Evolutionary conservation across 1,284 basidiomycete genomes (phyloP).

Genomic region (Sporisorium scitamineum): DNA sequence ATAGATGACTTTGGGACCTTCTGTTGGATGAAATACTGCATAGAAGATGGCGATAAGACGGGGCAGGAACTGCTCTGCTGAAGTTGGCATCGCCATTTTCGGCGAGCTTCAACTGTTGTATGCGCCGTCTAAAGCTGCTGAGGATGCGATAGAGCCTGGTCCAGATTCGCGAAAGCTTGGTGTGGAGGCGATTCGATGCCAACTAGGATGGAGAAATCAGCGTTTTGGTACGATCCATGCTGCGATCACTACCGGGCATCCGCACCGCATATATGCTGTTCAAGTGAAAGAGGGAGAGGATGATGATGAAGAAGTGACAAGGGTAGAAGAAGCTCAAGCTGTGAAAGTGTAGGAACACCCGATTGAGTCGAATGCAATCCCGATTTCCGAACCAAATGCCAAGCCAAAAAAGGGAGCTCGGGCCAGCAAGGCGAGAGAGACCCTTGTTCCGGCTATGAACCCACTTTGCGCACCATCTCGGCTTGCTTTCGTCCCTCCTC

Average conservation of each 20-base stretch:
- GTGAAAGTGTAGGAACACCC: background rate
- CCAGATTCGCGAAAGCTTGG: background rate
- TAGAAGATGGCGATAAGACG: constrained; percentile 88
- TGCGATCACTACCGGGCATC: background rate
- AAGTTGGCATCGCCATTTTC: constrained; percentile 43
- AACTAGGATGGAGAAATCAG: background rate
- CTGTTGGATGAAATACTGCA: constrained; percentile 82
- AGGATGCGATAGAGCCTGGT: background rate
- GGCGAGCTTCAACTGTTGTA: background rate
- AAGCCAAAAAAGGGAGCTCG: constrained; percentile 9
- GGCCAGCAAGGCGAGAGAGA: background rate
- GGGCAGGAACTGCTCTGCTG: constrained; percentile 67
- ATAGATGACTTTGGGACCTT: constrained; percentile 86
- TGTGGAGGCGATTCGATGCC: background rate
- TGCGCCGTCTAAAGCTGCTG: background rate
- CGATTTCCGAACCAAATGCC: background rate
- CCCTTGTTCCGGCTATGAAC: background rate
- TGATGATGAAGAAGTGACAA: constrained; percentile 1
- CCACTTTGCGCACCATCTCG: too few species aligned
- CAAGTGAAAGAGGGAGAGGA: too few species aligned
- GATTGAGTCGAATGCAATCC: background rate
- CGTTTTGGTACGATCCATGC: background rate
- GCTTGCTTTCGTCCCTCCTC: background rate
- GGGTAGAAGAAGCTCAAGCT: background rate
- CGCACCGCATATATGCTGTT: background rate